Base-by-base conservation (phyloP, 176 grass and related monocot genomes). In the Echinochloa phyllopogon region DNA sequence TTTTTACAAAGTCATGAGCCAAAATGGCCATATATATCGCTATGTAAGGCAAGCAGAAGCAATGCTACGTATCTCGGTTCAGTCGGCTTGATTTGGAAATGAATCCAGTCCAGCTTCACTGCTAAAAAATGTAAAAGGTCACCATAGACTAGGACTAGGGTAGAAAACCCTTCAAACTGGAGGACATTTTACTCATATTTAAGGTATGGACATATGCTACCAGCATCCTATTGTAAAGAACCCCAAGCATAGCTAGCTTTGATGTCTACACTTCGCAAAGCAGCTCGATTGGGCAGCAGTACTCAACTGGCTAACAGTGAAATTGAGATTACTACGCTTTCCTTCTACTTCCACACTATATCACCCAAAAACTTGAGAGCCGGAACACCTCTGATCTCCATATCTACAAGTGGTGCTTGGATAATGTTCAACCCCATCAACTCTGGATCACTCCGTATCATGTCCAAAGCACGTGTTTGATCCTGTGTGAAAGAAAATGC, bases 351-450 rank as follows among this genome's bases (percentile, higher is more conserved):
- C 96, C 96, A 99, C 36, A 99, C 83, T 65, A 94, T 99, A 66
- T 99, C 96, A 27, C 93, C 93, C 93, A 99, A 87, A 87, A 99
- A 99, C 84, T 91, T 99, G 29, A 99, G 91, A 59, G 96, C 96
- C 12, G 96, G 96, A 57, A 96, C 93, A 47, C 96, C 96, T 77
- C 93, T 95, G 52, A 99, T 99, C 83, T 99, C 96, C 72, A 99
- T 92, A 89, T 99, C 96, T 64, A 99, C 96, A 55, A 99, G 91
- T 8, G 96, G 93, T 70, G 96, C 96, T 91, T 99, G 83, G 49
- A 94, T 88, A 83, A 91, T 56, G 59, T 89, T 90, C 80, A 99
- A 79, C 39, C 70, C 81, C 83, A 83, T 94, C 75, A 99, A 85
- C 65, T 96, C 89, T 24, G 89, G 72, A 82, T 96, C 96, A 84